Base-by-base conservation (phyloP, 2,329 filamentous ascomycete species). In the Alternaria solani region DNA sequence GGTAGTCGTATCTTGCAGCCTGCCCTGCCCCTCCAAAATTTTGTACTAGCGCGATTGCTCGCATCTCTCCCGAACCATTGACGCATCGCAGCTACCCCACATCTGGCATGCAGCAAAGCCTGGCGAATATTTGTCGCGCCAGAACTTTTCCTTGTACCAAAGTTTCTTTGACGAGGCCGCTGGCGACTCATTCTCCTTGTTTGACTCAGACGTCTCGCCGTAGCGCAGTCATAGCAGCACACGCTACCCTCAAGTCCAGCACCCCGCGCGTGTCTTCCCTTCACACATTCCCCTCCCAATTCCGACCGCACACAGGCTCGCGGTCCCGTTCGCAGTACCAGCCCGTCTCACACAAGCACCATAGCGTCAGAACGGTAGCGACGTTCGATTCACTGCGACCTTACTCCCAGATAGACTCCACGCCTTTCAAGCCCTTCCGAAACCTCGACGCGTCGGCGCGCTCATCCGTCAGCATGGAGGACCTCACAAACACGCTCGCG, bases 401-500 rank as follows among this genome's bases (percentile, higher is more conserved):
- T 16, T 60, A 47, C 18, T 60, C 67, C 4, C 68, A 66, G 12
- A 68, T 55, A 55, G 56, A 66, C 57, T 53, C 57, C 23, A 62
- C 59, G 20, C 63, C 59, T 34, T 74, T 72, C 54, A 36, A 53
- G 6, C 66, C 70, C 23, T 67, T 72, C 56, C 63, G 59, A 36
- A 66, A 44, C 47, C 66, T 76, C 63, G 70, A 76, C 64, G 65
- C 71, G 48, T 66, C 67, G 30, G 55, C 67, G 55, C 68, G 61
- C 55, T 57, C 61, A 57, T 16, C 65, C 53, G 26, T 67, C 64
- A 70, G 65, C 51, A 71, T 80, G 61, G 78, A 80, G 43, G 74
- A 80, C 38, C 68, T 81, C 52, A 72, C 78, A 41, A 65, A 67
- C 25, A 75, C 73, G 0, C 72, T 81, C 34, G 68, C 76, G 59